phyloP scores from a whole-genome alignment of 1,284 basidiomycete genomes.

The Wolfiporia cocos region DNA sequence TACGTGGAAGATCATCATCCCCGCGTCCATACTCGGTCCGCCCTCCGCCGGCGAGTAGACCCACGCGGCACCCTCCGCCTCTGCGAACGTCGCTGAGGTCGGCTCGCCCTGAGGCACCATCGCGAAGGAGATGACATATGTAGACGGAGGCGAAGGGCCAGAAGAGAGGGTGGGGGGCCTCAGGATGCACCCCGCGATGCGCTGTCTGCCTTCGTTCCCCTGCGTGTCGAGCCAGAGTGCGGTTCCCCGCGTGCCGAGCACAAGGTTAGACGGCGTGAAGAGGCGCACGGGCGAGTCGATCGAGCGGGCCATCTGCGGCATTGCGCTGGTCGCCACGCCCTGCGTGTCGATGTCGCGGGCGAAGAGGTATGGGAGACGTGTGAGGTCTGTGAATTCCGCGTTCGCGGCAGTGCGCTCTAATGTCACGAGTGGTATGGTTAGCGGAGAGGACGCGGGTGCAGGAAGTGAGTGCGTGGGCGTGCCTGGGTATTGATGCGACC shows the following conservation, averaged over 20 bases:
- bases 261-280: constrained; percentile 47
- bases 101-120: too few species aligned
- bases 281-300: constrained; percentile 54
- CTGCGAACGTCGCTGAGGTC: constrained; percentile 2
- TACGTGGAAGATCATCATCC: constrained; percentile 37
- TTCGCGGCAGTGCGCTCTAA: too few species aligned
- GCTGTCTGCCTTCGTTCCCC: constrained; percentile 48
- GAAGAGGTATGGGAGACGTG: constrained; percentile 38
- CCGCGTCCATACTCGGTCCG: constrained; percentile 17
- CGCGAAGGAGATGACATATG: too few species aligned
- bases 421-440: too few species aligned
- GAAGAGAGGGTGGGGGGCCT: neutral
- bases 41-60: constrained; percentile 13
- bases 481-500: constrained; percentile 6
- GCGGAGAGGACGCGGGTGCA: too few species aligned
- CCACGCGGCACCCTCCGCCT: constrained; percentile 17
- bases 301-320: constrained; percentile 26
- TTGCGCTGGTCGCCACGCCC: constrained; percentile 2
- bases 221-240: constrained; percentile 61
- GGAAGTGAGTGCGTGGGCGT: constrained; percentile 8
- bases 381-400: too few species aligned
- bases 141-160: too few species aligned
- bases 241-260: constrained; percentile 52
- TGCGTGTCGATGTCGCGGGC: too few species aligned
- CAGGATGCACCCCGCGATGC: constrained; percentile 42